Percentiles rank a stretch among this genome's conserved stretches.
Conservation (phyloP, 225 moss, liverwort and hornwort genomes). For the Physcomitrellopsis africana region DNA sequence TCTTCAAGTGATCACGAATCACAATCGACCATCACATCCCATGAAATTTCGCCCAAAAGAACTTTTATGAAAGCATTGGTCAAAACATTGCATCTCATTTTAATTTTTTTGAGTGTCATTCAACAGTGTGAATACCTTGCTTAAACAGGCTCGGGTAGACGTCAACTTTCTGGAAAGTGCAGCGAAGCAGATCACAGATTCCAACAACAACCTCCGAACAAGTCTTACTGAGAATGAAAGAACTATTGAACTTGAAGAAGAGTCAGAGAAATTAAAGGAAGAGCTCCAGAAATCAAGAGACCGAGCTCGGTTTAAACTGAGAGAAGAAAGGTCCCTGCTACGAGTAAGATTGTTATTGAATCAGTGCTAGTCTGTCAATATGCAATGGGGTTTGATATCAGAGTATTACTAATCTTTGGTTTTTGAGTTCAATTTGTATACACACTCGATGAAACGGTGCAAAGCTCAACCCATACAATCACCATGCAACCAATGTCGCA, state of each 20-base stretch:
- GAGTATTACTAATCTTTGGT: too few relatives aligned
- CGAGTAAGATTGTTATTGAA: slow-evolving; percentile 37
- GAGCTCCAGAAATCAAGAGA: slow-evolving; percentile 62
- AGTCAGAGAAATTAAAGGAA: slow-evolving; percentile 65
- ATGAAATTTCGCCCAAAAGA: too few relatives aligned
- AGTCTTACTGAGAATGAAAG: slow-evolving; percentile 58
- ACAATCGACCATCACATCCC: too few relatives aligned
- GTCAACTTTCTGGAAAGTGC: slow-evolving; percentile 72
- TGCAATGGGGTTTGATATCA: neutral
- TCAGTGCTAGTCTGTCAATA: fast-evolving
- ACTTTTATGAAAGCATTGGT: too few relatives aligned
- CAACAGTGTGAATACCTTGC: neutral
- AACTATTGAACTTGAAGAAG: slow-evolving; percentile 63
- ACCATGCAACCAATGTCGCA: neutral
- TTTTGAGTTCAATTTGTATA: neutral
- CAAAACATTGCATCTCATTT: too few relatives aligned
- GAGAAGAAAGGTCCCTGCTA: slow-evolving; percentile 62
- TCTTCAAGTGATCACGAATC: too few relatives aligned
- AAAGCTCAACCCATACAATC: neutral
- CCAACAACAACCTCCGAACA: slow-evolving; percentile 86
- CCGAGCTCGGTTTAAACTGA: slow-evolving; percentile 63
- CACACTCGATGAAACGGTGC: fast-evolving
- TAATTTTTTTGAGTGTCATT: neutral
- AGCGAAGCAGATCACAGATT: slow-evolving; percentile 55
- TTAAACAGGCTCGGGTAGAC: slow-evolving; percentile 57